These are phyloP conservation scores for Lentinula sp. DNA, from an alignment of 768 basidiomycete genomes.

Conservation along the genomic window DNA sequence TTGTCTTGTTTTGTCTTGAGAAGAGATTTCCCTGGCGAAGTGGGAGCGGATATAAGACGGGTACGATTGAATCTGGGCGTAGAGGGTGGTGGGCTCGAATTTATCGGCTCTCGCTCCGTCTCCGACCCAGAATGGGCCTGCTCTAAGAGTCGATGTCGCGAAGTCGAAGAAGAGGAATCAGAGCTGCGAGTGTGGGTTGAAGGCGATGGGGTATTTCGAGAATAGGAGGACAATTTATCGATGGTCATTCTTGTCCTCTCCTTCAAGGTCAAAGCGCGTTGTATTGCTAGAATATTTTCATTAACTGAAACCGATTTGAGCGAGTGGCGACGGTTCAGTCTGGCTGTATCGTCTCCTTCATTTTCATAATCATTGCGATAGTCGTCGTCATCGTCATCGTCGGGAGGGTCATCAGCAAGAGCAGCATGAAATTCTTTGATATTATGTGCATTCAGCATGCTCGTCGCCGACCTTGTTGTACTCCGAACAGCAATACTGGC, in stretches of 20 bases:
- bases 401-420: constrained; percentile 23
- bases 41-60: constrained; percentile 10
- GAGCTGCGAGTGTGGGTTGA: constrained; percentile 31
- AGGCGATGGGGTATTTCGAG: constrained; percentile 54
- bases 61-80: constrained; percentile 12
- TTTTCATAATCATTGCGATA: constrained; percentile 39
- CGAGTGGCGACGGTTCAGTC: constrained; percentile 25
- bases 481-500: constrained; percentile 31
- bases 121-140: constrained; percentile 63
- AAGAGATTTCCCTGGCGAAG: constrained; percentile 9
- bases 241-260: constrained; percentile 69
- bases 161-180: constrained; percentile 23
- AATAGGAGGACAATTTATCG: constrained; percentile 59
- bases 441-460: constrained; percentile 34
- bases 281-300: constrained; percentile 54
- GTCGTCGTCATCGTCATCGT: constrained; percentile 42
- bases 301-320: constrained; percentile 25
- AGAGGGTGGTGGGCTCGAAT: constrained; percentile 19
- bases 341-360: constrained; percentile 40
- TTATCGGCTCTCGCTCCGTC: constrained; percentile 65
- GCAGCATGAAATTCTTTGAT: constrained; percentile 25
- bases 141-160: constrained; percentile 23
- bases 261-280: constrained; percentile 64
- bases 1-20: not conserved
- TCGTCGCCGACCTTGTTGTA: constrained; percentile 16